Conservation (phyloP, 2,329 filamentous ascomycete genomes). For the Beauveria sp. region DNA sequence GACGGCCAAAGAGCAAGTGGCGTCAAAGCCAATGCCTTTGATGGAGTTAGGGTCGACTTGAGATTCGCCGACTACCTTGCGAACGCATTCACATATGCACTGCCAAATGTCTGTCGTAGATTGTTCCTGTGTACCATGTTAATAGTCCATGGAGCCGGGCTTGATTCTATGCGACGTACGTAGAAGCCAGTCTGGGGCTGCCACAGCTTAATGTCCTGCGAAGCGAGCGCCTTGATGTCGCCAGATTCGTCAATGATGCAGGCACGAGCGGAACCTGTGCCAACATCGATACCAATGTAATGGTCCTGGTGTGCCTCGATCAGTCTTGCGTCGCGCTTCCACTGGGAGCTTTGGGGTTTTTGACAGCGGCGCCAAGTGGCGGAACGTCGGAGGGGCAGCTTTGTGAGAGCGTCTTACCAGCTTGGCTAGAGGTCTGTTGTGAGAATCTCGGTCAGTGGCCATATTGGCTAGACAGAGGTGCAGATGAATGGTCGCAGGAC, state of each 20-base stretch:
- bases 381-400: constrained; percentile 7
- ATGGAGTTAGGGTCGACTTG: constrained; percentile 68
- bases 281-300: constrained; percentile 86
- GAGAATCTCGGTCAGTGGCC: not conserved
- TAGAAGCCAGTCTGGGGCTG: constrained; percentile 70
- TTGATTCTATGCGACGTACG: constrained; percentile 34
- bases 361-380: not conserved
- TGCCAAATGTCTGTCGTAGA: constrained; percentile 96
- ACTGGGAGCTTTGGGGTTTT: not conserved
- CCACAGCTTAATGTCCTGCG: constrained; percentile 73
- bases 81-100: constrained; percentile 84
- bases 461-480: not conserved
- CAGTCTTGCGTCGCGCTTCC: not conserved
- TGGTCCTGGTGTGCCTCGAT: constrained; percentile 36
- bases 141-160: constrained; percentile 11
- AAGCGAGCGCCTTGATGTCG: constrained; percentile 72
- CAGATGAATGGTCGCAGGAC: constrained; percentile 14
- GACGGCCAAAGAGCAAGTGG: constrained; percentile 93
- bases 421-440: constrained; percentile 4
- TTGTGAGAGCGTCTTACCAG: constrained; percentile 4
- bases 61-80: constrained; percentile 73
- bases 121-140: constrained; percentile 60
- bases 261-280: constrained; percentile 88
- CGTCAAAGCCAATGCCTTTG: constrained; percentile 92
- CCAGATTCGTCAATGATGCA: constrained; percentile 91